Evolutionary conservation across 768 basidiomycete genomes (phyloP), one percentile per base, ranked within the genome.

Genomic region (Termitomyces sp.): DNA sequence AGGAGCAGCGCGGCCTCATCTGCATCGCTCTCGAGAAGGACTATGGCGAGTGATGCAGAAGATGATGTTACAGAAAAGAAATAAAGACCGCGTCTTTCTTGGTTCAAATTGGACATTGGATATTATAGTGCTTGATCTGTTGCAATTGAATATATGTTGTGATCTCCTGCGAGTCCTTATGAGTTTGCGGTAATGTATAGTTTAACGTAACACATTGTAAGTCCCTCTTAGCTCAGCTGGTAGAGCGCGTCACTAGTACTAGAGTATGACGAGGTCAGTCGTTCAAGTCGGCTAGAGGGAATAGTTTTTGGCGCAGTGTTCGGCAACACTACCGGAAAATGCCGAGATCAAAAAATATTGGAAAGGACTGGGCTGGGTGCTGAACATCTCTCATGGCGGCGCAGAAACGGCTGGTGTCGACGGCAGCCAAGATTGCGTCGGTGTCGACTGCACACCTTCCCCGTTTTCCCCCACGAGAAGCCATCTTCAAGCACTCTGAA

Each of bases 11-110:
- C 78, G 37, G 76, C 45, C 19, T 39, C 46, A 28, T 48, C 55
- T 27, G 25, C 51, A 17, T 57, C 79, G 30, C 77, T 85, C 54
- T 85, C 88, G 52, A 80, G 88, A 65, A 79, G 88, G 68, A 90
- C 89, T 48, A 87, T 88, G 85, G 88, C 86, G 41, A 89, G 87
- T 65, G 89, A 91, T 65, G 89, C 89, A 35, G 90, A 92, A 67
- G 90, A 91, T 59, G 82, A 87, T 61, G 73, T 88, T 56, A 75
- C 87, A 25, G 79, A 65, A 5, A 67, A 35, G 58, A 64, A 63
- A 45, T 66, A 58, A 55, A 16, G 43, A 17, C 30, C 42, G 10
- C 51, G 23, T 53, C 49, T 39, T 7, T 53, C 44, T 49, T 55
- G 39, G 37, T 54, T 39, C 6, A 37, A 5, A 11, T 28, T 47